phyloP scores from a whole-genome alignment of 768 basidiomycete species.

The Nidularia sp. region DNA sequence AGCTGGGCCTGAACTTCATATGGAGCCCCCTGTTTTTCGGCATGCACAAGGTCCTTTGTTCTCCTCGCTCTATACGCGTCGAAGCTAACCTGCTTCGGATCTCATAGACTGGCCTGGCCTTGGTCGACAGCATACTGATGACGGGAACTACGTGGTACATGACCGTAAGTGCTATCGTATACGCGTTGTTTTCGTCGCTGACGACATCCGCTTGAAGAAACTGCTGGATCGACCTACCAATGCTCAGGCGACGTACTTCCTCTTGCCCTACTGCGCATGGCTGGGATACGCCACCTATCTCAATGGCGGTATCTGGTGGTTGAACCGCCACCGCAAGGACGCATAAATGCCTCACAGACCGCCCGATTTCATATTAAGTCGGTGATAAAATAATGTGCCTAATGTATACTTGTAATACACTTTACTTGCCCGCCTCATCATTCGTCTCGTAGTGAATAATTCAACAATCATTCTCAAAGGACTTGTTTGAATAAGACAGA shows the following conservation, averaged over 20 bases:
- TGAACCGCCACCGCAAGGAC: conserved; percentile 27
- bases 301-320: conserved; percentile 61
- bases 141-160: conserved; percentile 53
- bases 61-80: too few relatives aligned
- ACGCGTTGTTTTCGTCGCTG: neutral
- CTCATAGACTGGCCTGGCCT: conserved; percentile 38
- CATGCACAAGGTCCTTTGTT: conserved; percentile 25
- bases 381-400: too few relatives aligned
- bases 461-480: too few relatives aligned
- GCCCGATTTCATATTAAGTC: too few relatives aligned
- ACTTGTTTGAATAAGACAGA: too few relatives aligned
- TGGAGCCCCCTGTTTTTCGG: conserved; percentile 71
- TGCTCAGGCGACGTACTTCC: conserved; percentile 48
- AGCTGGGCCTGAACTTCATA: conserved; percentile 51
- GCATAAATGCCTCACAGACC: neutral
- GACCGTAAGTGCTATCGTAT: conserved; percentile 35
- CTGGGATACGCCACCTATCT: conserved; percentile 63
- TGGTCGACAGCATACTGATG: conserved; percentile 50
- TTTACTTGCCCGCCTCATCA: too few relatives aligned
- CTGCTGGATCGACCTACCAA: conserved; percentile 42
- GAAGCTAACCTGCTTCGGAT: too few relatives aligned
- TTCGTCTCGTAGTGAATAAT: too few relatives aligned
- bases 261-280: conserved; percentile 67
- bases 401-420: too few relatives aligned
- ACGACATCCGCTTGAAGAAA: conserved; percentile 25